Percentiles rank a stretch among this genome's conserved stretches.
phyloP scores from a whole-genome alignment of 1,139 yeast species.

The Hansenula sp. region DNA sequence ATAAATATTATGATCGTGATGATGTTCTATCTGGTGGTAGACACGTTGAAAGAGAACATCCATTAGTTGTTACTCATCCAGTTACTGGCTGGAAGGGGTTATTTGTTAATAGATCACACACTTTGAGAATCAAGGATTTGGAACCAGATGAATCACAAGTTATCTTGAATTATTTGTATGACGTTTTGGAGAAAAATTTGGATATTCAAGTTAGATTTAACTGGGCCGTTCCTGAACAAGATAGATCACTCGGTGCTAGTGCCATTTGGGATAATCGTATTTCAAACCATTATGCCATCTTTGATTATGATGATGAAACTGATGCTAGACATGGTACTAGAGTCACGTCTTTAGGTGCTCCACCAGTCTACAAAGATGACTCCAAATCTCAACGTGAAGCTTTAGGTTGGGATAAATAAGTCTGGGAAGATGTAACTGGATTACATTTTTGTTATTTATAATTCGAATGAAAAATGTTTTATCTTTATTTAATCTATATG shows the following conservation, averaged over 20 bases:
- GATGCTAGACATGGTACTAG: slow-evolving; percentile 3
- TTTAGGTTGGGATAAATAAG: slow-evolving; percentile 26
- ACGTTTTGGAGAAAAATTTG: slow-evolving; percentile 4
- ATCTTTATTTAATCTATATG: no score
- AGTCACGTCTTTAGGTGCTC: slow-evolving; percentile 3
- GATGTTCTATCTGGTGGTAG: slow-evolving; percentile 41
- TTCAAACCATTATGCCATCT: background rate
- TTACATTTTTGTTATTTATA: background rate
- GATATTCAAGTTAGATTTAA: slow-evolving; percentile 3
- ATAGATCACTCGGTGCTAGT: slow-evolving; percentile 1
- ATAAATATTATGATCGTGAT: slow-evolving; percentile 33
- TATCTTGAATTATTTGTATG: background rate
- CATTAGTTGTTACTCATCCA: slow-evolving; percentile 47
- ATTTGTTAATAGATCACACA: slow-evolving; percentile 36
- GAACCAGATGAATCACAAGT: slow-evolving; percentile 2
- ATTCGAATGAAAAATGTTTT: background rate
- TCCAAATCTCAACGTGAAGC: slow-evolving; percentile 4
- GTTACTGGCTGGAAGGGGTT: slow-evolving; percentile 51
- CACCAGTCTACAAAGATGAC: slow-evolving; percentile 1
- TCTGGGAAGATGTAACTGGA: slow-evolving; percentile 13
- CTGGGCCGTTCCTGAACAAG: slow-evolving; percentile 1
- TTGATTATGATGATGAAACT: slow-evolving; percentile 19
- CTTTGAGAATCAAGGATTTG: slow-evolving; percentile 26
- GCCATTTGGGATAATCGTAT: slow-evolving; percentile 3
- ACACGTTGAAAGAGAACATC: slow-evolving; percentile 36